Evolutionary conservation across 768 basidiomycete species (phyloP).

Genomic region (Asterophora parasitica): DNA sequence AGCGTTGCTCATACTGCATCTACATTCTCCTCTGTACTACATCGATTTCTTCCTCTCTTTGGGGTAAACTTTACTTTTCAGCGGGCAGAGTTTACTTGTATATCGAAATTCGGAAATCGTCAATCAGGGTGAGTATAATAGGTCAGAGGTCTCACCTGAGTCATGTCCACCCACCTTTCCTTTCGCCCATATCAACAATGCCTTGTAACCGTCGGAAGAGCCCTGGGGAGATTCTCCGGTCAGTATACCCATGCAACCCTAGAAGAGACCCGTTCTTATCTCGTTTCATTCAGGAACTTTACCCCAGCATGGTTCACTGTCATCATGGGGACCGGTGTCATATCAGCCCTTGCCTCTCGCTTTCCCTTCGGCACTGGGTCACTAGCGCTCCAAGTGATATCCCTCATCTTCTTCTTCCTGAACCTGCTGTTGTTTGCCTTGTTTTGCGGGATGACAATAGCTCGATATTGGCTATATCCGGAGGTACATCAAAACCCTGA

Average conservation of each 20-base stretch:
- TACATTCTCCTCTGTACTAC: conserved; percentile 7
- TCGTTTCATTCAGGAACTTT: conserved; percentile 29
- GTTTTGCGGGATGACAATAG: conserved; percentile 39
- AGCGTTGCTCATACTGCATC: neutral
- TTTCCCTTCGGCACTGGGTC: conserved; percentile 44
- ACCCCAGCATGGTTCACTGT: conserved; percentile 53
- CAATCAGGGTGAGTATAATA: neutral
- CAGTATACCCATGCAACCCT: neutral
- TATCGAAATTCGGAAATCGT: conserved; percentile 4
- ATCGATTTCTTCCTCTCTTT: neutral
- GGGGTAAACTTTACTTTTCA: too few species aligned
- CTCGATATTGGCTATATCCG: conserved; percentile 52
- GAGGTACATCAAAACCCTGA: conserved; percentile 26
- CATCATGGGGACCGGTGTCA: conserved; percentile 52
- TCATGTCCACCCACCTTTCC: neutral
- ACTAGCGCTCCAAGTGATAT: conserved; percentile 29
- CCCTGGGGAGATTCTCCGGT: conserved; percentile 32
- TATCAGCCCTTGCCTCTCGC: conserved; percentile 40
- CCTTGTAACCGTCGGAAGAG: conserved; percentile 20
- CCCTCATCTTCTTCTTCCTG: conserved; percentile 53
- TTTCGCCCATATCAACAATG: conserved; percentile 6
- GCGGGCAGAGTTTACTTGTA: too few species aligned
- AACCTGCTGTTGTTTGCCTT: conserved; percentile 51
- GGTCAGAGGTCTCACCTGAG: neutral
- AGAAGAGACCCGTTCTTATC: neutral